phyloP scores from a whole-genome alignment of 192 early-diverging fungal genomes.

The Endogone sp. region DNA sequence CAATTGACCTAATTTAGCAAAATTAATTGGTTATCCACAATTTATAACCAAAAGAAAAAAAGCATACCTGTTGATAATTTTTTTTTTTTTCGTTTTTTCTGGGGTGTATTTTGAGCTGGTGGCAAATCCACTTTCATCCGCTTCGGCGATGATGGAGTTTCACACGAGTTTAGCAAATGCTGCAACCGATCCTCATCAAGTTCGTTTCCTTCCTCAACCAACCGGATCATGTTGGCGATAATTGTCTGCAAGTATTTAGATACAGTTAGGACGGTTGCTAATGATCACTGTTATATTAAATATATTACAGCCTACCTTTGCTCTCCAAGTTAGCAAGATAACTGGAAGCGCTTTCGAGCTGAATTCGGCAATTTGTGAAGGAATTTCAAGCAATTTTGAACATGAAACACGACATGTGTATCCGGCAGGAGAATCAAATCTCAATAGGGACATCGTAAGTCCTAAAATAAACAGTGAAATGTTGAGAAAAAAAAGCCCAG shows the following conservation, averaged over 20 bases:
- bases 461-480: neutral
- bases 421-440: neutral
- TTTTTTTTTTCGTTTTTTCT: neutral
- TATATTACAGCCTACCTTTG: neutral
- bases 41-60: slow-evolving; percentile 7
- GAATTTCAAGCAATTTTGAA: neutral
- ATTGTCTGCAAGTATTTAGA: slow-evolving; percentile 9
- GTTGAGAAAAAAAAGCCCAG: neutral
- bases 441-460: neutral
- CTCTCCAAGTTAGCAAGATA: neutral
- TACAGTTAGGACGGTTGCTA: neutral
- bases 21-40: neutral
- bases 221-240: slow-evolving; percentile 11
- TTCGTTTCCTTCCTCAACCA: slow-evolving; percentile 11
- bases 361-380: neutral
- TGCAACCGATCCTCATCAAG: slow-evolving; percentile 10
- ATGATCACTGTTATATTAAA: neutral
- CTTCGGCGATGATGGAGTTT: slow-evolving; percentile 7
- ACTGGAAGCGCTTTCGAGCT: neutral
- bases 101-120: slow-evolving; percentile 6
- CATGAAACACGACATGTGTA: neutral
- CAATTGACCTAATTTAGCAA: slow-evolving; percentile 12
- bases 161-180: slow-evolving; percentile 7
- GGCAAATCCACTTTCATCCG: neutral
- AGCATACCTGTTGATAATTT: slow-evolving; percentile 1